Base-by-base conservation (phyloP, 2,329 filamentous ascomycete genomes). In the Thelonectria rubi region DNA sequence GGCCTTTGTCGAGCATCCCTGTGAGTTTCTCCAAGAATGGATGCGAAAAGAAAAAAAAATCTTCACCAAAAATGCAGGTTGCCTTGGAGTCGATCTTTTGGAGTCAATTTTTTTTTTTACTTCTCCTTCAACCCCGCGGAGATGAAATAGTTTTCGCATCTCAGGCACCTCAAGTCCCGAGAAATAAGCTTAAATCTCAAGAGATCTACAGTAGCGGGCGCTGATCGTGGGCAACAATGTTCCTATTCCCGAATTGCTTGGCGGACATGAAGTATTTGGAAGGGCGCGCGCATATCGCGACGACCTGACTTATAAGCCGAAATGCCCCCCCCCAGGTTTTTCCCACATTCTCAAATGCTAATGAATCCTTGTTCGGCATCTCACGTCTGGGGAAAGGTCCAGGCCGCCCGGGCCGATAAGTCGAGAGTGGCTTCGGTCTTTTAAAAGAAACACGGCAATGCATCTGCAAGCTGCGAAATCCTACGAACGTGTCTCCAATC, bases 141-240 rank as follows among this genome's bases (percentile, higher is more conserved):
- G 56, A 59, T 54, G 34, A n/a, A 20, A n/a, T 26, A n/a, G 30
- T 32, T n/a, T 18, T 5, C 18, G 34, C 49, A 56, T 56, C 54
- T 56, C 24, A 53, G 17, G 42, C 42, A 39, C 17, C 45, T 24
- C 34, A 51, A 47, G 40, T 32, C 43, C 45, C 48, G 58, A 53
- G 26, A 30, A 53, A 57, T 61, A 61, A 61, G 58, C 58, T 61
- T 61, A 61, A 61, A 48, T 61, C 15, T 24, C 34, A 18, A 15
- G 5, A 4, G 17, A n/a, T 24, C 51, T 61, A 61, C n/a, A n/a
- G n/a, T n/a, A n/a, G n/a, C n/a, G 58, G 53, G 58, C 58, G 30
- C 24, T 56, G 53, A 47, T 21, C 54, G 20, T 24, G 11, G 46
- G 40, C 32, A 42, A 61, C 47, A 40, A 21, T 15, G 17, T 15